Evolutionary conservation across 257 asterid species (phyloP).

Genomic region (Lavandula angustifolia): DNA sequence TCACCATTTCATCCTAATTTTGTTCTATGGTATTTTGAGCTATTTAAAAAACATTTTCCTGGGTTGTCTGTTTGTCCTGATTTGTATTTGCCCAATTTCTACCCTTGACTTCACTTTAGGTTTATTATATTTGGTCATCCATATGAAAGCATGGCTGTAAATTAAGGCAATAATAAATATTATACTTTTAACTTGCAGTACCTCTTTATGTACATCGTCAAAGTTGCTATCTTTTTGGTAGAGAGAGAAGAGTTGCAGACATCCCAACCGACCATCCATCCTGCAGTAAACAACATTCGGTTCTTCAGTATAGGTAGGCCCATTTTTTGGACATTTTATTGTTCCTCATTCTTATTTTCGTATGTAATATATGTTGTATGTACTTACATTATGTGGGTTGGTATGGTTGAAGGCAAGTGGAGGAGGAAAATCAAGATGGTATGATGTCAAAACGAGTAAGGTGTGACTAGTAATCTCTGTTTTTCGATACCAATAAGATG

Average conservation of each 20-base stretch:
- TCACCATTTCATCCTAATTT: neutral
- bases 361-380: slow-evolving; percentile 11
- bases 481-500: slow-evolving; percentile 25
- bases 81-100: neutral
- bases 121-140: neutral
- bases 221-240: slow-evolving; percentile 94
- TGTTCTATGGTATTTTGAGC: slow-evolving; percentile 14
- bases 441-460: slow-evolving; percentile 65
- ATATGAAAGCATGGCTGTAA: slow-evolving; percentile 17
- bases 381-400: slow-evolving; percentile 12
- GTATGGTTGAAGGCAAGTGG: slow-evolving; percentile 75
- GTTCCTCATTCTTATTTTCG: slow-evolving; percentile 10
- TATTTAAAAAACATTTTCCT: neutral
- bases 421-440: slow-evolving; percentile 85
- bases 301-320: slow-evolving; percentile 90
- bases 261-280: slow-evolving; percentile 98
- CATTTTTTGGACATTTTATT: slow-evolving; percentile 16
- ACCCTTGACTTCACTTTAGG: slow-evolving; percentile 12
- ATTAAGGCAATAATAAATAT: slow-evolving; percentile 13
- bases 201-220: slow-evolving; percentile 94
- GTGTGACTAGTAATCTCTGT: slow-evolving; percentile 40
- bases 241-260: slow-evolving; percentile 97
- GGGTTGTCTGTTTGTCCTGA: neutral
- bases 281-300: slow-evolving; percentile 99
- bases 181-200: slow-evolving; percentile 49